Base-by-base conservation (phyloP, 2,329 filamentous ascomycete species). In the Ceratocystis cubensis region DNA sequence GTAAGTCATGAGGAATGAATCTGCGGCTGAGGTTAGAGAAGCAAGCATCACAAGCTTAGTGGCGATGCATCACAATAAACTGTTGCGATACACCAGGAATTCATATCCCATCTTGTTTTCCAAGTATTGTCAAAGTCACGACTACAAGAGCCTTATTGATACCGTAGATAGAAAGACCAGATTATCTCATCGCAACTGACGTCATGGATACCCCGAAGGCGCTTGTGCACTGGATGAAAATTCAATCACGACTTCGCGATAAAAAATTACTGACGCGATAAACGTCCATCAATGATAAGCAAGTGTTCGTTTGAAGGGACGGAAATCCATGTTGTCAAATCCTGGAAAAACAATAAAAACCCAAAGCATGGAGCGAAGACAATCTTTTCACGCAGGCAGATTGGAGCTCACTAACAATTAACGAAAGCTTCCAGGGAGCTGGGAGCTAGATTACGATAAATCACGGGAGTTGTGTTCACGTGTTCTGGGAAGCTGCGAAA, bases 381-480 rank as follows among this genome's bases (percentile, higher is more conserved):
- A 17, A 44, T 30, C 41, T 64, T 30, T 13, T 37, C 45, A 13
- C 48, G n/a, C n/a, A 50, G 45, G 46, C 1, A 15, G 37, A 13
- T 15, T 15, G 37, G 37, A 15, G 37, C 33, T 30, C 56, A 65
- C 64, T 61, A 22, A 65, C 64, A 41, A 65, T 65, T 65, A 61
- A 76, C 75, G 53, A 57, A 13, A 13, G 53, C 53, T 33, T 33
- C 53, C 8, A 57, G 53, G 53, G 53, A 57, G 53, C 30, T 28
- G 37, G 53, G 30, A 57, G 53, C 53, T 57, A 33, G 53, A 57
- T 57, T 57, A 57, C 10, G 53, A 57, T 17, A 57, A 57, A 78
- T 78, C 76, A 78, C 76, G 76, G 77, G 76, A 76, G 76, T 74
- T 70, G 70, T 68, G 69, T 70, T 77, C 76, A 78, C 76, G 76